Percentiles rank a stretch among this genome's conserved stretches.
These are phyloP conservation scores for Purpureocillium lavendulum DNA, from an alignment of 2,329 filamentous ascomycete species.

Conservation along the genomic window DNA sequence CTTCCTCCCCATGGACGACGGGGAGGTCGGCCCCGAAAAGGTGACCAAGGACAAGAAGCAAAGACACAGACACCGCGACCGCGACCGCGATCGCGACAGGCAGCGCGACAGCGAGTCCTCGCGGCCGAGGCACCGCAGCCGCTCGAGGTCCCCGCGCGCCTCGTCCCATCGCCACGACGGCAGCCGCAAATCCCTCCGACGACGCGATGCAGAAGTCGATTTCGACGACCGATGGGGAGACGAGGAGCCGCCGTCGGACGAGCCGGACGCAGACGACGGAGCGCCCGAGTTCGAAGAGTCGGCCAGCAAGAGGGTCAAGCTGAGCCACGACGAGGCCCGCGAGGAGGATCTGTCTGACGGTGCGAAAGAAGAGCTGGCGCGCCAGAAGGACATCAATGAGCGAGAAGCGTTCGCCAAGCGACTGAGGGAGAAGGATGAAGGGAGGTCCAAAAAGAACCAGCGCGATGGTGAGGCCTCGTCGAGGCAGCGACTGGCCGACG, in stretches of 20 bases:
- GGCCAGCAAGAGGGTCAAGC: slow-evolving; percentile 60
- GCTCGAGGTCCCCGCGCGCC: slow-evolving; percentile 22
- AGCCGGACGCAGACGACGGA: slow-evolving; percentile 32
- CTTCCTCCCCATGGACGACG: slow-evolving; percentile 59
- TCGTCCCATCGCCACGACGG: slow-evolving; percentile 16
- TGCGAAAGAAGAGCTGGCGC: slow-evolving; percentile 46
- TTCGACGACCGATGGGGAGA: slow-evolving; percentile 79
- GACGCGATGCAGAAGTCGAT: slow-evolving; percentile 34
- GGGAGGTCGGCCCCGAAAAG: slow-evolving; percentile 47
- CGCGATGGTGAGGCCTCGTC: slow-evolving; percentile 49
- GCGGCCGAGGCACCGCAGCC: slow-evolving; percentile 18
- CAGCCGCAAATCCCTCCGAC: slow-evolving; percentile 33
- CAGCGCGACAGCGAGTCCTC: slow-evolving; percentile 15
- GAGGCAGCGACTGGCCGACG: slow-evolving; percentile 39
- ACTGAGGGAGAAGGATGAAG: slow-evolving; percentile 62
- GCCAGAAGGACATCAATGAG: slow-evolving; percentile 62
- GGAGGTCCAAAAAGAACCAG: slow-evolving; percentile 59
- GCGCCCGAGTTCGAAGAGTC: slow-evolving; percentile 59
- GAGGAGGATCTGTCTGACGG: slow-evolving; percentile 50
- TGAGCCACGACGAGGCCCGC: slow-evolving; percentile 45
- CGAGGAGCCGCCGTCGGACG: slow-evolving; percentile 49
- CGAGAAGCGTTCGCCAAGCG: slow-evolving; percentile 74
- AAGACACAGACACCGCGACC: slow-evolving; percentile 28
- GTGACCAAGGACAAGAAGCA: slow-evolving; percentile 41
- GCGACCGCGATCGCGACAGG: slow-evolving; percentile 24